Evolutionary conservation across 2,329 filamentous ascomycete genomes (phyloP).

Genomic region (Diaporthe capsici): DNA sequence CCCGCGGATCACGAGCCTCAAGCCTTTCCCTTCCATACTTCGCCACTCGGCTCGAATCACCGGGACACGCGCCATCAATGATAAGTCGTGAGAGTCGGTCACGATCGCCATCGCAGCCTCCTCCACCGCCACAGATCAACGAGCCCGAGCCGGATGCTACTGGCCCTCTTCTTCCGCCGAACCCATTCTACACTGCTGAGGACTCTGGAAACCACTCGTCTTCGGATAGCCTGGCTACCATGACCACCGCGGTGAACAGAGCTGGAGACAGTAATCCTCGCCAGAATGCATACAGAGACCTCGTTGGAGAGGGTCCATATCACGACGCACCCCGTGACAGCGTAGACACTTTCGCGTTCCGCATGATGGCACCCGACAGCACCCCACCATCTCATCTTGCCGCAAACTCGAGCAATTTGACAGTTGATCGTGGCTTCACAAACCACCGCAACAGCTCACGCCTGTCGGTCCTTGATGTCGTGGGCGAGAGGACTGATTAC

Average conservation of each 20-base stretch:
- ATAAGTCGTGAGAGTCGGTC: background rate
- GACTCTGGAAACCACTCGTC: conserved; percentile 28
- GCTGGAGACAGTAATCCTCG: background rate
- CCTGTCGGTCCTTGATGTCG: conserved; percentile 68
- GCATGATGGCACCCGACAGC: conserved; percentile 45
- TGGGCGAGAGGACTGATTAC: conserved; percentile 73
- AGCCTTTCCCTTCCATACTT: conserved; percentile 44
- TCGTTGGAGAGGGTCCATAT: conserved; percentile 9
- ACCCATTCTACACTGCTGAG: conserved; percentile 24
- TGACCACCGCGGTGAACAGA: conserved; percentile 20
- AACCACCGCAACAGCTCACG: conserved; percentile 57
- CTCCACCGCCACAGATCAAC: conserved; percentile 20
- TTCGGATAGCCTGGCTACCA: conserved; percentile 36
- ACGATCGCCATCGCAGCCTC: conserved; percentile 15
- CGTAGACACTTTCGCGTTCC: conserved; percentile 49
- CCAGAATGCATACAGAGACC: conserved; percentile 4
- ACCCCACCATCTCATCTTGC: background rate
- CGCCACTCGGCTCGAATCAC: conserved; percentile 33
- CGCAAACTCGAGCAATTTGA: conserved; percentile 39
- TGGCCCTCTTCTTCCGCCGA: conserved; percentile 25
- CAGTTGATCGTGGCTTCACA: conserved; percentile 31
- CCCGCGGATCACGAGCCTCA: conserved; percentile 43
- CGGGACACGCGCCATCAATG: conserved; percentile 5
- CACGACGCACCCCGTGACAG: conserved; percentile 41
- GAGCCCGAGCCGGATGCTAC: conserved; percentile 14